Conservation (phyloP, 768 basidiomycete genomes). For the Trichaptum fuscoviolaceum region DNA sequence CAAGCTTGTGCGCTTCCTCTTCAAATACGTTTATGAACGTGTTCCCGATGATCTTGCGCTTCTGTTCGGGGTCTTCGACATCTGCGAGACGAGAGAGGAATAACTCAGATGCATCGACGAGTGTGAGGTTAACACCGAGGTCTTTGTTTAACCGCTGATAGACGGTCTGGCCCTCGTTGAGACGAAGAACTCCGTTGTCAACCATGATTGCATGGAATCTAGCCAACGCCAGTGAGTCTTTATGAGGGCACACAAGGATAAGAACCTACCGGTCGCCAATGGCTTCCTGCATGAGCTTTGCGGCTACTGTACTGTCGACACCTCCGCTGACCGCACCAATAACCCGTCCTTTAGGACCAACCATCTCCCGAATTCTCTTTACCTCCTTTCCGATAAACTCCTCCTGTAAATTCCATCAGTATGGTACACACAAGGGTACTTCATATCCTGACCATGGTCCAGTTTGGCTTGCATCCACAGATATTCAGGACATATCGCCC, state of each 20-base stretch:
- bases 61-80: conserved; percentile 93
- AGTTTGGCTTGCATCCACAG: conserved; percentile 73
- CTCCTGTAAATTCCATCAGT: conserved; percentile 47
- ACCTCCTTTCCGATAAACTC: conserved; percentile 98
- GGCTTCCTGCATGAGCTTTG: conserved; percentile 99
- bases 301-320: conserved; percentile 96
- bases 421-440: conserved; percentile 7
- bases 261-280: conserved; percentile 83
- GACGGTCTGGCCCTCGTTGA: conserved; percentile 88
- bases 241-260: neutral
- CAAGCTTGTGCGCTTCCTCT: conserved; percentile 85
- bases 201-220: conserved; percentile 99
- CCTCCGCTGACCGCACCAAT: conserved; percentile 98
- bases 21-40: conserved; percentile 99
- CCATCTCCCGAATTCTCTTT: conserved; percentile 86
- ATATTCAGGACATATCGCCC: conserved; percentile 78
- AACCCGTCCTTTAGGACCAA: conserved; percentile 90
- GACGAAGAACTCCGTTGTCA: conserved; percentile 93
- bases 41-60: conserved; percentile 98
- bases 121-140: conserved; percentile 93
- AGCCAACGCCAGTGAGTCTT: conserved; percentile 7
- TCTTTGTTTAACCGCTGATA: conserved; percentile 89
- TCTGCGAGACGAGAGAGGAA: conserved; percentile 88
- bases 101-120: conserved; percentile 91
- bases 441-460: conserved; percentile 78